Percentiles rank a stretch among this genome's conserved stretches.
Conservation (phyloP, 108 stramenopile genomes). For the Nitzschia sp. region DNA sequence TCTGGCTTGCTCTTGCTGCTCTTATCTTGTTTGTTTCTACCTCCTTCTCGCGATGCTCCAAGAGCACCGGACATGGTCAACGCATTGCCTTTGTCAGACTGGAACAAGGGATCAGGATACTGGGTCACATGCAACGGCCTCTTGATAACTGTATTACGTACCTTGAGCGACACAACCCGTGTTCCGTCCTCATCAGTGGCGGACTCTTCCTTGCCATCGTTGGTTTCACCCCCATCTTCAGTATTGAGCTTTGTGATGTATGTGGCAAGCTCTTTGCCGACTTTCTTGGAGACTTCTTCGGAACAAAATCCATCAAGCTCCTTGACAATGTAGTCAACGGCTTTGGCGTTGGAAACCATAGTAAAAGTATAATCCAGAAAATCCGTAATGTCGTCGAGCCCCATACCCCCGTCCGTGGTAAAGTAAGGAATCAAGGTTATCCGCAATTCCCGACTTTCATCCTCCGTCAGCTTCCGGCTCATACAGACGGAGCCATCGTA, state of each 20-base stretch:
- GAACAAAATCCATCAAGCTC: conserved; percentile 77
- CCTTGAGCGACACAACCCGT: conserved; percentile 33
- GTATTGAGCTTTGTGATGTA: conserved; percentile 26
- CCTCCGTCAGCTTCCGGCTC: conserved; percentile 50
- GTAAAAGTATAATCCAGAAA: conserved; percentile 71
- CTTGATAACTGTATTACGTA: not conserved
- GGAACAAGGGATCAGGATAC: not conserved
- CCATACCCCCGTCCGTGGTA: conserved; percentile 8
- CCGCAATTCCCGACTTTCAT: conserved; percentile 35
- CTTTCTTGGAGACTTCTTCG: conserved; percentile 17
- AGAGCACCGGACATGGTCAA: conserved; percentile 77
- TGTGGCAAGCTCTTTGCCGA: conserved; percentile 31
- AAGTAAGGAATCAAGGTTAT: conserved; percentile 34
- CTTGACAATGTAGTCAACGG: conserved; percentile 43
- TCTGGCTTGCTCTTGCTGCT: conserved; percentile 18
- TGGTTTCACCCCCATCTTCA: not conserved
- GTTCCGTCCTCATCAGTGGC: not conserved
- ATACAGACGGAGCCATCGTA: conserved; percentile 27
- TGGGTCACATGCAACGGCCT: not conserved
- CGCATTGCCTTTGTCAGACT: conserved; percentile 49
- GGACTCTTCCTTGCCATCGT: conserved; percentile 6
- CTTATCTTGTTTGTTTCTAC: conserved; percentile 13
- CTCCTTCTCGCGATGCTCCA: conserved; percentile 68
- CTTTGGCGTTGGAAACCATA: conserved; percentile 75
- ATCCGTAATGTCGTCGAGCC: conserved; percentile 55